Conservation (phyloP, 306 rosid genomes). For the Cucumis cinereus region DNA sequence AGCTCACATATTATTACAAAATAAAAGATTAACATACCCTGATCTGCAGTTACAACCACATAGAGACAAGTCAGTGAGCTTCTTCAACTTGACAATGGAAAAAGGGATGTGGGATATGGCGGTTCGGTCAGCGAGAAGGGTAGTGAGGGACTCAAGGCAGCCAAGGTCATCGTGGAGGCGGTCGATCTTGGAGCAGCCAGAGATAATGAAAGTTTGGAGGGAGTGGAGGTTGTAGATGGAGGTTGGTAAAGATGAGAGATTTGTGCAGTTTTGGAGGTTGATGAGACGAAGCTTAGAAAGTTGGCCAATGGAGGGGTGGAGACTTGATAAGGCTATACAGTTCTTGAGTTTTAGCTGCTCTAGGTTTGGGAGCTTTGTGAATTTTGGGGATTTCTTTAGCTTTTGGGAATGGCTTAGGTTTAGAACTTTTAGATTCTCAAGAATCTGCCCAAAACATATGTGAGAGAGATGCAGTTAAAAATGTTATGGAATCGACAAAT, state of each 20-base stretch:
- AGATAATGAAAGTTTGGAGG: not conserved
- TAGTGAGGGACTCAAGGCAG: not conserved
- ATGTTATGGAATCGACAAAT: no score
- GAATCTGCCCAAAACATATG: not conserved
- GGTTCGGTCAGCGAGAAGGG: not conserved
- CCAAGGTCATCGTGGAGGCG: not conserved
- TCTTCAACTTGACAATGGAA: not conserved
- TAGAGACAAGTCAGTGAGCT: not conserved
- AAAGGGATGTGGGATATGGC: not conserved
- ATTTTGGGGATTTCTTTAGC: not conserved
- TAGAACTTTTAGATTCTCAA: slow-evolving; percentile 3
- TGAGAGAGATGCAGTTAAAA: not conserved
- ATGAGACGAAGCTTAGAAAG: not conserved
- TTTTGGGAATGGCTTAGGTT: not conserved
- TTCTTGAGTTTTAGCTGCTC: not conserved
- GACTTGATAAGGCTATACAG: not conserved
- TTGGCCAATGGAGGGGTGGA: slow-evolving; percentile 5
- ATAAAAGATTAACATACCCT: not conserved
- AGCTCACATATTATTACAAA: no score
- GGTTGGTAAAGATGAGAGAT: not conserved
- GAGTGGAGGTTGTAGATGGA: not conserved
- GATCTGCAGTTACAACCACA: not conserved
- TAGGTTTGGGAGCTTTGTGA: not conserved
- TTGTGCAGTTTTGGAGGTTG: not conserved
- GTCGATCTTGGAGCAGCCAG: slow-evolving; percentile 7